phyloP scores from a whole-genome alignment of 139 green algal species.

The Chara braunii region DNA sequence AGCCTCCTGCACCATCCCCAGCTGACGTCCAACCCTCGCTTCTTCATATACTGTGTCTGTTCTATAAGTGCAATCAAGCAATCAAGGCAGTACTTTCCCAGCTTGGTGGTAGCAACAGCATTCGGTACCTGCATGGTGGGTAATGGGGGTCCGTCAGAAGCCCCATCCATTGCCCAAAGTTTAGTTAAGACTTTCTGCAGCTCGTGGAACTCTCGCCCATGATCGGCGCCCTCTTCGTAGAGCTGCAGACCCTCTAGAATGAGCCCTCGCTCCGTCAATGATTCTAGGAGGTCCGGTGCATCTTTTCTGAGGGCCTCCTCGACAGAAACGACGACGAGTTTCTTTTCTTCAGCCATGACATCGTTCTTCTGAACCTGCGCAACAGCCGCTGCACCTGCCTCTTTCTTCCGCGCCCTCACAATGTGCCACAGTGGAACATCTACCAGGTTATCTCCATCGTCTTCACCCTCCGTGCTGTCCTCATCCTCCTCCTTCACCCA shows the following conservation, averaged over 20 bases:
- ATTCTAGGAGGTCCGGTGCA: conserved; percentile 4
- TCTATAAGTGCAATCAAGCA: conserved; percentile 16
- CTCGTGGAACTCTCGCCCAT: not conserved
- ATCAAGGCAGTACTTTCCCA: conserved; percentile 17
- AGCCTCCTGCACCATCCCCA: conserved; percentile 21
- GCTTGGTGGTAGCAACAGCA: not conserved
- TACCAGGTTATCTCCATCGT: no score
- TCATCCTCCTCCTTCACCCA: no score
- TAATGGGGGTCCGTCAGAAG: not conserved
- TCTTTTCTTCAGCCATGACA: no score
- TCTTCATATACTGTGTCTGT: not conserved
- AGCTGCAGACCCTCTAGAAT: not conserved
- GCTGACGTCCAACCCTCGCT: conserved; percentile 1
- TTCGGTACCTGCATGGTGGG: not conserved
- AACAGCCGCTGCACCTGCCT: no score
- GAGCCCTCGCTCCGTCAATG: not conserved
- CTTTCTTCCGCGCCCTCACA: no score
- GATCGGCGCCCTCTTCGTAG: not conserved
- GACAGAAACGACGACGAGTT: not conserved
- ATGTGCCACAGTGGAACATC: no score
- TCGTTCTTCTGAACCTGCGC: no score
- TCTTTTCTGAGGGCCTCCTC: conserved; percentile 9
- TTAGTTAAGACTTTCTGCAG: not conserved
- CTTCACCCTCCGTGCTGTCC: no score
- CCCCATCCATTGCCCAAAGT: not conserved